Base-by-base conservation (phyloP, 73 alveolate species). In the Vitrella brassicaformis region DNA sequence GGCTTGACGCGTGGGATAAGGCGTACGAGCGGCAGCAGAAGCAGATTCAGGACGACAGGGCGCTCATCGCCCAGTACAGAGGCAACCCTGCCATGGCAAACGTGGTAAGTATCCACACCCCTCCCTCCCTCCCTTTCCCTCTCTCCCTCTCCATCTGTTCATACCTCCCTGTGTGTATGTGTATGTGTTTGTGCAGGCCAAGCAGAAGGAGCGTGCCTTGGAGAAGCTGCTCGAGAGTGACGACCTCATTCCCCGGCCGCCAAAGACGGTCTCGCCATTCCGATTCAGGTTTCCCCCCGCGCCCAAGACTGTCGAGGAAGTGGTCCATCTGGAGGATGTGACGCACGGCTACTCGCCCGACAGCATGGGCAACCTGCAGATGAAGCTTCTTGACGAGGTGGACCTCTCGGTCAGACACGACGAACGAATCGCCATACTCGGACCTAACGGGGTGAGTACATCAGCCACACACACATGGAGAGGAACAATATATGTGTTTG, bases 1-100 rank as follows among this genome's bases (percentile, higher is more conserved):
- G 29, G 31, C 72, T 66, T n/a, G 19, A 47, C 29, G 47, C 66
- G 19, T 31, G 31, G 56, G 14, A 14, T 4, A 39, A 39, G 56
- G 56, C 56, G 56, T 39, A 14, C 22, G 56, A 39, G 14, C 56
- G 14, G 56, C 56, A 66, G 72, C 66, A 78, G 30, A 39, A 66
- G 76, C 79, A 78, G 14, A 69, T 68, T 27, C 27, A 66, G 30
- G 27, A 67, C 0, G 47, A 67, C 28, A 78, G 68, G 68, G 80
- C 31, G 28, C 68, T 78, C 80, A 70, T 66, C 26, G 79, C 79
- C 28, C 64, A 68, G 67, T 68, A 39, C 56, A 14, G 14, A 39
- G 14, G 14, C 22, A 39, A 39, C 22, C 22, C 22, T 39, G 22
- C 4, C 56, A 39, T 39, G 56, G 4, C 56, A 14, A 8, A 4